phyloP scores from a whole-genome alignment of 1,284 basidiomycete genomes.

The Papiliotrema fonsecae region DNA sequence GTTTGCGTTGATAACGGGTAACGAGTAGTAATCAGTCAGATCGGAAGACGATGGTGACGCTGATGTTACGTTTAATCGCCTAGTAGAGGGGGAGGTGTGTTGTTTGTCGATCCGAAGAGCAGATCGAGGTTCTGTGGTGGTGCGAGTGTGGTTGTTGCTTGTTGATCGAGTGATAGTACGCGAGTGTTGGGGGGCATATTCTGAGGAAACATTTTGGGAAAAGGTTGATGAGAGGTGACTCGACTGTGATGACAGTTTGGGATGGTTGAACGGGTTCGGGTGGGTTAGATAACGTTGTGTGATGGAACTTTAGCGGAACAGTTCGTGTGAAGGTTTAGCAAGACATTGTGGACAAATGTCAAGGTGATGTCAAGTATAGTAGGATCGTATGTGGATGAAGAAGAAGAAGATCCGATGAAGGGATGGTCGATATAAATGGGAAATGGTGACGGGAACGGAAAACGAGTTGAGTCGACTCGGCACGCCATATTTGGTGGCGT shows the following conservation, averaged over 20 bases:
- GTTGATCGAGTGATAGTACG: no score
- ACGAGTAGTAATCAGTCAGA: neutral
- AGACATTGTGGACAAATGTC: neutral
- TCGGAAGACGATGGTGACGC: neutral
- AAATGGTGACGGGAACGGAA: no score
- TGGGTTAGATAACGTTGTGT: no score
- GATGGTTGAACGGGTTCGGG: neutral
- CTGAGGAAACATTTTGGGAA: no score
- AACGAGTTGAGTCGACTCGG: no score
- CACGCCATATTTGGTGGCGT: no score
- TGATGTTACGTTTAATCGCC: neutral
- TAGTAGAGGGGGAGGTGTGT: neutral
- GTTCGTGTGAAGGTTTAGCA: no score
- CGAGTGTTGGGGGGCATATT: no score
- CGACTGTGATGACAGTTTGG: neutral
- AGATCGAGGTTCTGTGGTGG: no score
- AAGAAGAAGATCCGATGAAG: neutral
- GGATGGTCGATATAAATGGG: neutral
- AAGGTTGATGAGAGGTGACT: no score
- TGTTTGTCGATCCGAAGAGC: neutral
- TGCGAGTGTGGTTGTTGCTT: neutral
- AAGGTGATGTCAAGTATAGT: neutral
- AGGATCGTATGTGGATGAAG: neutral
- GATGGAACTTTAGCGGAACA: no score
- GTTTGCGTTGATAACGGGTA: neutral